Evolutionary conservation across 352 stramenopile genomes (phyloP).

Genomic region (Aphanomyces invadans): DNA sequence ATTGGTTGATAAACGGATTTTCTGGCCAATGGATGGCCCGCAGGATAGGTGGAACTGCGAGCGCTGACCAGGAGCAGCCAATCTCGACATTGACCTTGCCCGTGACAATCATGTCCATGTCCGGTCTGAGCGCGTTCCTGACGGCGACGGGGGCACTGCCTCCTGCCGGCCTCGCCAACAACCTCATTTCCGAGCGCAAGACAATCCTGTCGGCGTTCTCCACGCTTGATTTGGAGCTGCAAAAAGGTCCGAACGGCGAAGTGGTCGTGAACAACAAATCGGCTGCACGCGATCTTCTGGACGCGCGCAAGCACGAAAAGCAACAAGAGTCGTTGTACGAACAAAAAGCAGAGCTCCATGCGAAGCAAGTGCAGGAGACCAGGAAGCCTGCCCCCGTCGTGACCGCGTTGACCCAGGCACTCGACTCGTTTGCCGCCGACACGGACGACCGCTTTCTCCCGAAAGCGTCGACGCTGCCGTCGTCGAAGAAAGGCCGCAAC

Average conservation of each 20-base stretch:
- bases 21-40: not conserved
- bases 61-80: not conserved
- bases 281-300: conserved; percentile 17
- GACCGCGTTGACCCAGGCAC: conserved; percentile 16
- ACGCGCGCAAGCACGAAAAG: conserved; percentile 21
- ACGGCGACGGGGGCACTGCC: conserved; percentile 12
- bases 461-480: not conserved
- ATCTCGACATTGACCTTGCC: not conserved
- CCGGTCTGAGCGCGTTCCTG: conserved; percentile 24
- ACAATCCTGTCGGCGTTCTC: conserved; percentile 21
- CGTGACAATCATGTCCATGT: conserved; percentile 13
- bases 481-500: conserved; percentile 13
- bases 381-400: not conserved
- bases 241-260: conserved; percentile 17
- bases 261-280: conserved; percentile 18
- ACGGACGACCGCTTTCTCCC: conserved; percentile 17
- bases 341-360: conserved; percentile 1
- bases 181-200: conserved; percentile 20
- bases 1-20: too few relatives aligned
- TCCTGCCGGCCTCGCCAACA: conserved; percentile 4
- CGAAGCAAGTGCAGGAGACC: conserved; percentile 9
- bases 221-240: conserved; percentile 18
- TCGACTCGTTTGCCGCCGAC: conserved; percentile 19
- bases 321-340: conserved; percentile 16
- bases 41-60: not conserved